phyloP scores from a whole-genome alignment of 345 rosid species.

The Conringia planisiliqua region DNA sequence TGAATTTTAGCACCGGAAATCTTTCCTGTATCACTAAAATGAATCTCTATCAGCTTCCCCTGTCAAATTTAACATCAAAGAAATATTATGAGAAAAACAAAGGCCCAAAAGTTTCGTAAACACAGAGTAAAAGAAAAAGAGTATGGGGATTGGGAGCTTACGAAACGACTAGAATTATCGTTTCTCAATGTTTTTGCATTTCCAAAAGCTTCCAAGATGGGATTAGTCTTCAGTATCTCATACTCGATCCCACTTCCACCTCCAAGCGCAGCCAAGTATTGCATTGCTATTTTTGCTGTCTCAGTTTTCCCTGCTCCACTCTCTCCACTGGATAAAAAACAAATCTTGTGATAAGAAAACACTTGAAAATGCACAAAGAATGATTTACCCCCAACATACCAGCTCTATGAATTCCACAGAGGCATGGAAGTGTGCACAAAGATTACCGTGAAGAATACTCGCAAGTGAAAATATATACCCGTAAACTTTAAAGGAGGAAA shows the following conservation, averaged over 20 bases:
- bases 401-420: not conserved
- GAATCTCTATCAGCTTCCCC: slow-evolving; percentile 95
- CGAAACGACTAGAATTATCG: slow-evolving; percentile 98
- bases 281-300: slow-evolving; percentile 99
- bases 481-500: not conserved
- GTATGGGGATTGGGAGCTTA: slow-evolving; percentile 38
- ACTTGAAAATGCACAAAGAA: slow-evolving; percentile 12
- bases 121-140: not conserved
- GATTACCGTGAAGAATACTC: no score
- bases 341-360: slow-evolving; percentile 18
- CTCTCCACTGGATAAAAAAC: slow-evolving; percentile 74
- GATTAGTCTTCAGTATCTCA: slow-evolving; percentile 93
- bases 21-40: slow-evolving; percentile 94
- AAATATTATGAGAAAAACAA: not conserved
- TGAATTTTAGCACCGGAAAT: slow-evolving; percentile 97
- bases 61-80: slow-evolving; percentile 19
- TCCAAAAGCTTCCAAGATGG: slow-evolving; percentile 96
- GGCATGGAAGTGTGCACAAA: no score
- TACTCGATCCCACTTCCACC: slow-evolving; percentile 98
- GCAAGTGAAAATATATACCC: no score
- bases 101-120: not conserved
- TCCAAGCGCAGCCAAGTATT: slow-evolving; percentile 97
- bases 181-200: slow-evolving; percentile 94
- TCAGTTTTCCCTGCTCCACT: slow-evolving; percentile 99
- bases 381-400: not conserved